phyloP scores from a whole-genome alignment of 2,329 filamentous ascomycete species.

The Pseudogymnoascus sp. region DNA sequence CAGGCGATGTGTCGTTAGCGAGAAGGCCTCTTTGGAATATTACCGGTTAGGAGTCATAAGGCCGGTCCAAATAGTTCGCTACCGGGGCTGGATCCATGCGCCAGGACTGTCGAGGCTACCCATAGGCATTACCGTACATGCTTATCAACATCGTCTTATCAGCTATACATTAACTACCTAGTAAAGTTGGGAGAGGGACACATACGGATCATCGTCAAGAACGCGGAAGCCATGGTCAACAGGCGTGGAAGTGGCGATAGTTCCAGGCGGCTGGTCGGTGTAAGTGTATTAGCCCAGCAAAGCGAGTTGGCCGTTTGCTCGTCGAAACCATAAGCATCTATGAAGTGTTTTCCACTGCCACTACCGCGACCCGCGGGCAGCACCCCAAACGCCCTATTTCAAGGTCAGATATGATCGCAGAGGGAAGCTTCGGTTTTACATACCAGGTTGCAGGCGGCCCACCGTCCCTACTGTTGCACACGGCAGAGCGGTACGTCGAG shows the following conservation, averaged over 20 bases:
- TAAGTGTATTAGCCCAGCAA: slow-evolving; percentile 12
- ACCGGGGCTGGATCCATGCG: not conserved
- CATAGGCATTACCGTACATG: not conserved
- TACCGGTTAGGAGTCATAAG: not conserved
- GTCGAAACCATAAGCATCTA: slow-evolving; percentile 13
- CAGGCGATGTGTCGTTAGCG: not conserved
- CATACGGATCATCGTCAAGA: slow-evolving; percentile 12
- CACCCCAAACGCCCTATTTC: slow-evolving; percentile 8
- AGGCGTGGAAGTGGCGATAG: slow-evolving; percentile 5
- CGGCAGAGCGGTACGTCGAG: not conserved
- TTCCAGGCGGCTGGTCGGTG: slow-evolving; percentile 5
- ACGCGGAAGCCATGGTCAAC: slow-evolving; percentile 14
- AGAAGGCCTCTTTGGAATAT: not conserved
- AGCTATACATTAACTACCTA: not conserved
- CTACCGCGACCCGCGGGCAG: slow-evolving; percentile 3
- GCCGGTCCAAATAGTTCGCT: not conserved
- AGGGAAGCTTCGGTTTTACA: not conserved
- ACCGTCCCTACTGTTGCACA: not conserved
- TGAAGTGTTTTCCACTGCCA: slow-evolving; percentile 7
- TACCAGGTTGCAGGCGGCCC: not conserved
- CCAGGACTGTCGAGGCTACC: not conserved
- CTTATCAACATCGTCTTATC: not conserved
- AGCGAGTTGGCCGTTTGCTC: slow-evolving; percentile 11
- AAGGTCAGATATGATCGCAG: not conserved
- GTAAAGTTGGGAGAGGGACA: not conserved